phyloP scores from a whole-genome alignment of 1,284 basidiomycete species.

The Cutaneotrichosporon mucoides region DNA sequence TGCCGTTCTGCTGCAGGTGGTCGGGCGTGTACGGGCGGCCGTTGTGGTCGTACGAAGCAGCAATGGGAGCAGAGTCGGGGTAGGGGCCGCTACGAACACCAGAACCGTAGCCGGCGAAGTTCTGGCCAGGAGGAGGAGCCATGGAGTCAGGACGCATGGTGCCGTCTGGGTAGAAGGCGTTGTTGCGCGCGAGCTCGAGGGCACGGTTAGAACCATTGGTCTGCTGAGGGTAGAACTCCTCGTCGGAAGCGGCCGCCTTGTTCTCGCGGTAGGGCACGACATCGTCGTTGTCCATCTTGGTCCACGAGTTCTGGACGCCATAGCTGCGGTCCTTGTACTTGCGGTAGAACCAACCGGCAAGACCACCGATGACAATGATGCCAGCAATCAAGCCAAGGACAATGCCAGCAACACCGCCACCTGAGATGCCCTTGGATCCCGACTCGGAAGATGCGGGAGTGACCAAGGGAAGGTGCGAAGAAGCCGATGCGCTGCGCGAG shows the following conservation, averaged over 20 bases:
- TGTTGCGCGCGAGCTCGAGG: too few species aligned
- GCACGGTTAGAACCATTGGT: too few species aligned
- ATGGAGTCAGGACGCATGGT: constrained; percentile 26
- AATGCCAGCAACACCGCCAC: constrained; percentile 17
- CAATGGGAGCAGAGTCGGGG: constrained; percentile 10
- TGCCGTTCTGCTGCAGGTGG: neutral
- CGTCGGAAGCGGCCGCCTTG: neutral
- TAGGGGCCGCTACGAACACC: constrained; percentile 19
- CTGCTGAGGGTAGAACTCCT: constrained; percentile 7
- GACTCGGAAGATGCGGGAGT: neutral
- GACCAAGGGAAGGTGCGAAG: too few species aligned
- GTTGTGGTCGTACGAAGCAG: constrained; percentile 26
- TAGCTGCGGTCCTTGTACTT: constrained; percentile 13
- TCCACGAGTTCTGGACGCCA: constrained; percentile 24
- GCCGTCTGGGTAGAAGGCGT: constrained; percentile 23
- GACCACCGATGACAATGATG: constrained; percentile 16
- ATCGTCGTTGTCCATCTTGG: constrained; percentile 37
- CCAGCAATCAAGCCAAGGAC: constrained; percentile 16
- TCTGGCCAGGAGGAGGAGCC: constrained; percentile 17
- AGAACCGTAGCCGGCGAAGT: constrained; percentile 35
- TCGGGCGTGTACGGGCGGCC: constrained; percentile 29
- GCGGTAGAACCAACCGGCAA: constrained; percentile 29
- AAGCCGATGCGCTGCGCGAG: too few species aligned
- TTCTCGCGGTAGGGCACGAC: constrained; percentile 33
- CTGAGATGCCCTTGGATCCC: constrained; percentile 10